Evolutionary conservation across 257 asterid genomes (phyloP).

Genomic region (Solanum piurae): DNA sequence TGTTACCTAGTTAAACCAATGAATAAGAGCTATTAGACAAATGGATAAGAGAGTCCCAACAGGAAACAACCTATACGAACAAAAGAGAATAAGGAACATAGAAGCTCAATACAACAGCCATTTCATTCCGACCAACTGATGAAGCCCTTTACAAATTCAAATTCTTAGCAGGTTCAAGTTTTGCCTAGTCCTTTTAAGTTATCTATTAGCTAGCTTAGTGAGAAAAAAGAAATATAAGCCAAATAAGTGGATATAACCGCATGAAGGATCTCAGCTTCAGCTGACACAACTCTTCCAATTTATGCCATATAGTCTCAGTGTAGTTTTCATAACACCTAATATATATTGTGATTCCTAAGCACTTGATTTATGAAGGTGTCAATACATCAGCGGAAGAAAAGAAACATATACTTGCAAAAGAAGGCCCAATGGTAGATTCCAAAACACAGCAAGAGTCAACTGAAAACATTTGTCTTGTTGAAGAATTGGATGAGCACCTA

Average conservation of each 20-base stretch:
- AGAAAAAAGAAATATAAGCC: not conserved
- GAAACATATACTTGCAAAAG: not conserved
- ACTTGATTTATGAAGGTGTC: not conserved
- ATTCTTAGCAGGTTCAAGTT: not conserved
- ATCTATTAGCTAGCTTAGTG: not conserved
- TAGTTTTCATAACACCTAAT: not conserved
- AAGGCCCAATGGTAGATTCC: not conserved
- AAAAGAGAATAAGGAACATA: not conserved
- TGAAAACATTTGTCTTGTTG: not conserved
- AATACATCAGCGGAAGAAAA: not conserved
- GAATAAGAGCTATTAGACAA: not conserved
- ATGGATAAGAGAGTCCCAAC: not conserved
- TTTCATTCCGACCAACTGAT: not conserved
- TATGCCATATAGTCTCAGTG: not conserved
- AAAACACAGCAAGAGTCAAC: not conserved
- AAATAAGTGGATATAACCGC: not conserved
- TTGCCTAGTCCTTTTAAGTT: not conserved
- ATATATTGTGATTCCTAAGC: not conserved
- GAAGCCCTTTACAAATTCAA: not conserved
- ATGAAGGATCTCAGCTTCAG: not conserved
- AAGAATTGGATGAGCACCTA: not conserved
- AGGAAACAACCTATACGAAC: not conserved
- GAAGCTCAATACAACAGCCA: not conserved
- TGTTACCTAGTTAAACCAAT: slow-evolving; percentile 37
- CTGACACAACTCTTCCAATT: not conserved